These are phyloP conservation scores for Luvunga scandens DNA, from an alignment of 345 rosid genomes.

Conservation along the genomic window DNA sequence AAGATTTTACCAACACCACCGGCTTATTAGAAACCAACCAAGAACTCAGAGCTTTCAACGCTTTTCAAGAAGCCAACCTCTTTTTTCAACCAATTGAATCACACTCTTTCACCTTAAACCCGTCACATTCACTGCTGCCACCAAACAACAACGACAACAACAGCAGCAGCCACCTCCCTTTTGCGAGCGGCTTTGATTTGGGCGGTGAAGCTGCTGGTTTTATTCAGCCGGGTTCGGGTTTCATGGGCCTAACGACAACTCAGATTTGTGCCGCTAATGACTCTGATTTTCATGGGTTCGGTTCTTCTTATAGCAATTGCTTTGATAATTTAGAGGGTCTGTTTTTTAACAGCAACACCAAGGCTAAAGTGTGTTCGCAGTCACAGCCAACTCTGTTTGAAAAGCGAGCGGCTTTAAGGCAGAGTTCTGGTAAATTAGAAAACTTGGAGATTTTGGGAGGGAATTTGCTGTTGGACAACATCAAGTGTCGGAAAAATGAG, in stretches of 20 bases:
- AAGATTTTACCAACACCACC: conserved; percentile 33
- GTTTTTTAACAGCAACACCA: conserved; percentile 17
- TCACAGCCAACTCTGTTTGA: conserved; percentile 66
- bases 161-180: conserved; percentile 31
- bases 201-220: conserved; percentile 48
- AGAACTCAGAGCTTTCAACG: conserved; percentile 44
- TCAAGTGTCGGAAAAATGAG: conserved; percentile 44
- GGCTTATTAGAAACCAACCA: conserved; percentile 29
- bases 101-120: conserved; percentile 52
- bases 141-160: not conserved
- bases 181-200: conserved; percentile 62
- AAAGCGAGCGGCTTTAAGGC: conserved; percentile 71
- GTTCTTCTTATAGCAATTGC: conserved; percentile 19
- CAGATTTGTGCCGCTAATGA: conserved; percentile 45
- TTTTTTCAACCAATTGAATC: conserved; percentile 58
- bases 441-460: conserved; percentile 44
- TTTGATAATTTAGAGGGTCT: conserved; percentile 54
- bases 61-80: conserved; percentile 36
- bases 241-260: conserved; percentile 37
- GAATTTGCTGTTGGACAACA: conserved; percentile 23
- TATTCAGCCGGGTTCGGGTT: conserved; percentile 37
- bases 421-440: conserved; percentile 45
- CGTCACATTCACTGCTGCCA: conserved; percentile 36
- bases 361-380: conserved; percentile 10
- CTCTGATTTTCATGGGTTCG: conserved; percentile 49